phyloP scores from a whole-genome alignment of 495 filamentous ascomycete genomes.

The Lophium mytilinum region DNA sequence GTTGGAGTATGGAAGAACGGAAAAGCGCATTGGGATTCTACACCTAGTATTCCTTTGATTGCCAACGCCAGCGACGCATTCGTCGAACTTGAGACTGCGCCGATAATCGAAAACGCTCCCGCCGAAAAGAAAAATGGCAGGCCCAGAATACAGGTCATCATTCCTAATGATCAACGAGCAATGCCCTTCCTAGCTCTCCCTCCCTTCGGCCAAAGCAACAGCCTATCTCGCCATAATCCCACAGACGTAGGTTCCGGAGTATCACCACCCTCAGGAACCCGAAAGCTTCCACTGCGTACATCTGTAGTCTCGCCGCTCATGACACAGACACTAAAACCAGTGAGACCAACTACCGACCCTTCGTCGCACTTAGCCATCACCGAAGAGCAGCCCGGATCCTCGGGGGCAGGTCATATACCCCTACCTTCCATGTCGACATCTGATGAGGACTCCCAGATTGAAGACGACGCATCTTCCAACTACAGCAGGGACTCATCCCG shows the following conservation, averaged over 20 bases:
- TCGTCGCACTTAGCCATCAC: background rate
- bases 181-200: conserved; percentile 17
- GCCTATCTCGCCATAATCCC: background rate
- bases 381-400: background rate
- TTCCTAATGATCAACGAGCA: conserved; percentile 17
- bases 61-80: background rate
- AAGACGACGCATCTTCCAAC: conserved; percentile 15
- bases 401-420: background rate
- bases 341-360: background rate
- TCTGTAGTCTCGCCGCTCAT: conserved; percentile 19
- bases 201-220: conserved; percentile 7
- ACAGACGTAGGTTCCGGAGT: conserved; percentile 6
- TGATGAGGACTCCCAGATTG: conserved; percentile 17
- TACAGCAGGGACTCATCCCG: conserved; percentile 24
- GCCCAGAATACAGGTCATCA: conserved; percentile 28
- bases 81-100: conserved; percentile 1
- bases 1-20: conserved; percentile 34
- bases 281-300: background rate
- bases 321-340: background rate
- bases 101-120: background rate
- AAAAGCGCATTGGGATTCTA: conserved; percentile 27
- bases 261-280: conserved; percentile 16
- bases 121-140: conserved; percentile 12
- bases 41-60: background rate
- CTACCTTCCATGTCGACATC: conserved; percentile 5